A percentile compares a stretch with the other conserved stretches of the same genome.
phyloP scores from a whole-genome alignment of 2,329 filamentous ascomycete species.

The Xylaria sp. region DNA sequence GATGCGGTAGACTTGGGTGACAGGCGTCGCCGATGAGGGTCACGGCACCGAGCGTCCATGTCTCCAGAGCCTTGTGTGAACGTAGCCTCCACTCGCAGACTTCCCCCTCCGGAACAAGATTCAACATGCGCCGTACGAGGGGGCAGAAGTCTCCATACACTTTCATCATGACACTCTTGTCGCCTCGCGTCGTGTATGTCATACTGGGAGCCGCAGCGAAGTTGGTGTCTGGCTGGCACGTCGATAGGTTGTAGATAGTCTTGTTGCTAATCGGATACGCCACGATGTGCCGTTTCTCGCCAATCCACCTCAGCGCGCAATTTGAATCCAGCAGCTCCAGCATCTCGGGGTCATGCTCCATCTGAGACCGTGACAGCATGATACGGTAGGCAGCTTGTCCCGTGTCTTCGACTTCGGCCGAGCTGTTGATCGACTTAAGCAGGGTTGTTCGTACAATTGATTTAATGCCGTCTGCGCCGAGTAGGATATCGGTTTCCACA shows the following conservation, averaged over 20 bases:
- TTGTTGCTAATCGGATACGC: slow-evolving; percentile 75
- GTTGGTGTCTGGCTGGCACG: slow-evolving; percentile 65
- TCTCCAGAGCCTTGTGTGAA: slow-evolving; percentile 60
- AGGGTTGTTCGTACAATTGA: slow-evolving; percentile 57
- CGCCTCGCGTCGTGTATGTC: slow-evolving; percentile 68
- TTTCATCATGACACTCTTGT: slow-evolving; percentile 65
- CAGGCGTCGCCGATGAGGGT: slow-evolving; percentile 68
- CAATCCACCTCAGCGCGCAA: slow-evolving; percentile 76
- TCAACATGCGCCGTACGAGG: slow-evolving; percentile 62
- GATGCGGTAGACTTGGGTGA: slow-evolving; percentile 70
- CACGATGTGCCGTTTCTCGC: slow-evolving; percentile 76
- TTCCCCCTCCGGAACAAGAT: slow-evolving; percentile 64
- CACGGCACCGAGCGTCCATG: slow-evolving; percentile 63
- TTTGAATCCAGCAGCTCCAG: slow-evolving; percentile 70
- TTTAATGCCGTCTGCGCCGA: slow-evolving; percentile 64
- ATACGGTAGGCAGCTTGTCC: slow-evolving; percentile 81
- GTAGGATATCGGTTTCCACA: slow-evolving; percentile 58
- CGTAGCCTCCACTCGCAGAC: slow-evolving; percentile 70
- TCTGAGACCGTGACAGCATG: slow-evolving; percentile 71
- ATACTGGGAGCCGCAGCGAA: slow-evolving; percentile 62
- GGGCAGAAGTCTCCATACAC: slow-evolving; percentile 67
- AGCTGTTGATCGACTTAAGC: slow-evolving; percentile 57
- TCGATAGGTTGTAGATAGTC: slow-evolving; percentile 68
- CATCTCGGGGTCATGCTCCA: slow-evolving; percentile 70
- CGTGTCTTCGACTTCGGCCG: slow-evolving; percentile 67